phyloP scores from a whole-genome alignment of 257 asterid species.

The Mitragyna speciosa region DNA sequence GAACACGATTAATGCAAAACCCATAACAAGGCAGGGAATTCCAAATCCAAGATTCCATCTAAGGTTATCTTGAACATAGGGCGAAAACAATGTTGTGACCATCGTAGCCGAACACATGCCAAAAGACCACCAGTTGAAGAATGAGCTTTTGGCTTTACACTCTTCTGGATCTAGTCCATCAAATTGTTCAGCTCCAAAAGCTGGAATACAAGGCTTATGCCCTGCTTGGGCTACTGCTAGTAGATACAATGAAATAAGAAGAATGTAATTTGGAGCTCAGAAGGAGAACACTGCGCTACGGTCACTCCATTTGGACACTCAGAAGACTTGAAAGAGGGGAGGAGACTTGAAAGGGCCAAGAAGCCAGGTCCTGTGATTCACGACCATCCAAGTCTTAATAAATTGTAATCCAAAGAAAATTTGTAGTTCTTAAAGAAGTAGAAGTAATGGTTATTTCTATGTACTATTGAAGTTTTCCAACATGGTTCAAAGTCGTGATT shows the following conservation, averaged over 20 bases:
- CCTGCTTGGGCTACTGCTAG: conserved; percentile 19
- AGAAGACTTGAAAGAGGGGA: neutral
- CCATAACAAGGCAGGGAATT: conserved; percentile 30
- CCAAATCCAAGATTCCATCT: conserved; percentile 26
- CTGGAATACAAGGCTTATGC: too few relatives aligned
- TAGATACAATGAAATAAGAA: conserved; percentile 31
- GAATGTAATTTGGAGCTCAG: conserved; percentile 16
- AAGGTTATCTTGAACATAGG: conserved; percentile 25
- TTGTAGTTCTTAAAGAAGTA: too few relatives aligned
- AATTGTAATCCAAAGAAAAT: neutral
- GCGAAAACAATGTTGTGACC: conserved; percentile 16
- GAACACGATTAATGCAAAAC: conserved; percentile 23
- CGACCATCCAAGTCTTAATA: neutral
- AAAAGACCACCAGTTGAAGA: conserved; percentile 37
- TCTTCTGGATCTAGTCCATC: conserved; percentile 28
- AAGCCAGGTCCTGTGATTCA: conserved; percentile 22
- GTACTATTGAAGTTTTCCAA: too few relatives aligned
- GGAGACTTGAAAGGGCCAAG: conserved; percentile 15
- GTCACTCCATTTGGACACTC: neutral
- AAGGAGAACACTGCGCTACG: conserved; percentile 14
- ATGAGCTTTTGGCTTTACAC: conserved; percentile 27
- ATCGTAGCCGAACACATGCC: conserved; percentile 16
- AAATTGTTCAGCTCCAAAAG: conserved; percentile 34
- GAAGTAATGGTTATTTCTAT: too few relatives aligned
- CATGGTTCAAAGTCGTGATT: too few relatives aligned